These are phyloP conservation scores for Cyanophora paradoxa DNA, from an alignment of 78 protist species.

Conservation along the genomic window DNA sequence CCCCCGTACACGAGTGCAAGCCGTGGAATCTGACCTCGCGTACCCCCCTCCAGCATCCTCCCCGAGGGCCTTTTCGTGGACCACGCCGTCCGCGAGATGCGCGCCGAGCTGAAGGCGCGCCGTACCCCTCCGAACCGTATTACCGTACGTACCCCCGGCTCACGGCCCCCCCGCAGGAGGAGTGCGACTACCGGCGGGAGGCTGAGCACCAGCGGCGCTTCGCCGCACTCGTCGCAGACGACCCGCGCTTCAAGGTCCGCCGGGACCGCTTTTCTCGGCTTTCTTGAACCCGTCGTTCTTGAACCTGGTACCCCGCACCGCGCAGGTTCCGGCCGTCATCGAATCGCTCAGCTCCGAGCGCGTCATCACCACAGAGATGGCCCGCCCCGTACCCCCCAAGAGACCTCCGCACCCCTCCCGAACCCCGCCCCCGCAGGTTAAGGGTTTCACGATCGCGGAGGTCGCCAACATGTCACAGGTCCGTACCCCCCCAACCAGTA, in stretches of 20 bases:
- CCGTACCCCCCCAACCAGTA: no score
- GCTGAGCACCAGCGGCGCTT: constrained; percentile 37
- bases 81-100: background rate
- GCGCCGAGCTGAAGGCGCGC: constrained; percentile 16
- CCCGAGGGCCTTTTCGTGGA: constrained; percentile 77
- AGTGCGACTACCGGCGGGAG: constrained; percentile 74
- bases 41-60: no score
- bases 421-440: background rate
- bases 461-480: background rate
- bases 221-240: background rate
- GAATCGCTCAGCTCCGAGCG: constrained; percentile 19
- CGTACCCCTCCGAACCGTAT: no score
- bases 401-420: background rate
- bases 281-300: constrained; percentile 6
- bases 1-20: no score
- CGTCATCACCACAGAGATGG: constrained; percentile 56
- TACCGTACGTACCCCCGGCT: no score
- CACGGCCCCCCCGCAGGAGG: constrained; percentile 54
- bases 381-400: constrained; percentile 20
- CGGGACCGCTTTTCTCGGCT: background rate
- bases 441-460: constrained; percentile 4
- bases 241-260: background rate
- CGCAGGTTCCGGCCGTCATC: constrained; percentile 12
- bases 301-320: no score
- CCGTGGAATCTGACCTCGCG: no score